Conservation (phyloP, 1,284 basidiomycete genomes). For the Inonotus hispidus region DNA sequence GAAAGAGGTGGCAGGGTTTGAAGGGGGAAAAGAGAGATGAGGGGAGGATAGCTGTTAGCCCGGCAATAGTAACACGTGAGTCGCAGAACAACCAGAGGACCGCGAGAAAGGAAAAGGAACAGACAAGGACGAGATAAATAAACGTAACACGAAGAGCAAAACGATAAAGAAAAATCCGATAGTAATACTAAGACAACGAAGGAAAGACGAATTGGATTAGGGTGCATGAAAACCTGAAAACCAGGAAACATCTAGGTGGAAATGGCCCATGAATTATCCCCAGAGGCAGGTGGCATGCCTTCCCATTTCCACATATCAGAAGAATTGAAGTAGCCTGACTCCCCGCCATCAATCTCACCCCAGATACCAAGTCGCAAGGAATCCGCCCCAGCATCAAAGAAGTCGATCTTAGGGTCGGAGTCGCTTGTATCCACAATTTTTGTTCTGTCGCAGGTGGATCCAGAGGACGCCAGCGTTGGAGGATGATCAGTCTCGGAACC, state of each 20-base stretch:
- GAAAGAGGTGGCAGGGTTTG: background rate
- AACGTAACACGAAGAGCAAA: slow-evolving; percentile 23
- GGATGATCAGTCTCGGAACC: slow-evolving; percentile 45
- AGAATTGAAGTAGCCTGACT: slow-evolving; percentile 60
- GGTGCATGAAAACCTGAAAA: background rate
- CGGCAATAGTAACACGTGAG: background rate
- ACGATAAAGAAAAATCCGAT: slow-evolving; percentile 16
- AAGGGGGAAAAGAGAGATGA: no score
- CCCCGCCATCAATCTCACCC: slow-evolving; percentile 71
- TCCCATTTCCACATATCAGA: slow-evolving; percentile 68
- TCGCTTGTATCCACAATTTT: slow-evolving; percentile 42
- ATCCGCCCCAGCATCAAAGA: slow-evolving; percentile 30
- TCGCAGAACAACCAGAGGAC: slow-evolving; percentile 21
- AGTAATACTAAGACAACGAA: slow-evolving; percentile 13
- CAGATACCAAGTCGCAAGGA: slow-evolving; percentile 52
- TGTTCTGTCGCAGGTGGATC: slow-evolving; percentile 28
- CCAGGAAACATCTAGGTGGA: slow-evolving; percentile 36
- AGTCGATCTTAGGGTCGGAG: slow-evolving; percentile 20
- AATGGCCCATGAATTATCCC: slow-evolving; percentile 70
- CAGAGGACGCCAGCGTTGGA: slow-evolving; percentile 23
- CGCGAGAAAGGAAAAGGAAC: slow-evolving; percentile 20
- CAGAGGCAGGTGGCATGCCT: slow-evolving; percentile 43
- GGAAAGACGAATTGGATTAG: slow-evolving; percentile 1
- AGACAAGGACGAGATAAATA: slow-evolving; percentile 20
- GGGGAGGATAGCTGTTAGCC: slow-evolving; percentile 1